A percentile compares a stretch with the other conserved stretches of the same genome.
These are phyloP conservation scores for Sugiyamaella neomexicana DNA, from an alignment of 1,139 yeast genomes.

Conservation along the genomic window DNA sequence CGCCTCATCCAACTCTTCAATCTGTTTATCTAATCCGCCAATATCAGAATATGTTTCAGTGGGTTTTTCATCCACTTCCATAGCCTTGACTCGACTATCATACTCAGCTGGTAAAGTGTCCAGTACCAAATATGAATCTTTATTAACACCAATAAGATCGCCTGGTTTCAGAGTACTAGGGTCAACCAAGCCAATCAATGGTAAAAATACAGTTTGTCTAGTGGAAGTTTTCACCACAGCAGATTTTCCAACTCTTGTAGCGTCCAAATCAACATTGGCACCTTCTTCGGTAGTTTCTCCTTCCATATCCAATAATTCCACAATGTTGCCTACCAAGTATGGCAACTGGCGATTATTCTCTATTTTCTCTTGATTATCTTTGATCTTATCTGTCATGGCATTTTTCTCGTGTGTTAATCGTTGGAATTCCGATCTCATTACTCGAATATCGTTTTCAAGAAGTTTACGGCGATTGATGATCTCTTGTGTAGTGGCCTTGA, in stretches of 20 bases:
- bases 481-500: constrained; percentile 76
- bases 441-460: constrained; percentile 92
- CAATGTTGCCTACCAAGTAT: constrained; percentile 95
- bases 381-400: constrained; percentile 89
- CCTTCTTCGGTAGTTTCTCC: constrained; percentile 90
- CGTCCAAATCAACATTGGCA: constrained; percentile 91
- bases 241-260: constrained; percentile 90
- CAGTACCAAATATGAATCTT: constrained; percentile 88
- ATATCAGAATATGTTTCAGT: constrained; percentile 95
- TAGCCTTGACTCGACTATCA: constrained; percentile 96
- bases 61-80: constrained; percentile 99
- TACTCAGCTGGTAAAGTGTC: constrained; percentile 97
- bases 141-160: constrained; percentile 95
- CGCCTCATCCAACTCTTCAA: constrained; percentile 96
- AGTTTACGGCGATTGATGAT: constrained; percentile 82
- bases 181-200: constrained; percentile 93
- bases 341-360: constrained; percentile 95
- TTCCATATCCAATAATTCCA: constrained; percentile 87
- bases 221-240: constrained; percentile 98
- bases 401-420: constrained; percentile 89
- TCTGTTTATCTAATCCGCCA: constrained; percentile 97
- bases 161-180: constrained; percentile 88
- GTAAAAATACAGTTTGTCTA: constrained; percentile 94
- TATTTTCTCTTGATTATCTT: constrained; percentile 94
- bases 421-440: constrained; percentile 90